Evolutionary conservation across 768 basidiomycete species (phyloP), one percentile per base, ranked within the genome.

Genomic region (Krasilnikovozyma curviuscula): DNA sequence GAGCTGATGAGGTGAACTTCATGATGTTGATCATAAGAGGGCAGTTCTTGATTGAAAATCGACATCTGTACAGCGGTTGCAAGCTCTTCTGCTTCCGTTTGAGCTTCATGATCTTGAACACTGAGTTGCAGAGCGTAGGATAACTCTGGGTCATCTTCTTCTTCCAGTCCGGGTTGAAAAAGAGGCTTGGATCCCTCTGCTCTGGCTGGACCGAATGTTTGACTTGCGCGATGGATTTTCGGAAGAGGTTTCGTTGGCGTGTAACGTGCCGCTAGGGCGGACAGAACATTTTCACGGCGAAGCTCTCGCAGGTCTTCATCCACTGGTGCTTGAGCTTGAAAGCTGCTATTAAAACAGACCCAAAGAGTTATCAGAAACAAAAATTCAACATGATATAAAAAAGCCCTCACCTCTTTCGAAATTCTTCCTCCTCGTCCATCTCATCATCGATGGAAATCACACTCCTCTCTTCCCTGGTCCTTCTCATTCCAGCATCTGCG

Each of bases 301-400:
- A 73, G 75, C 56, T 75, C 72, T 34, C 73, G 72, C 49, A 81
- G 64, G 57, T 83, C 80, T 3, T 72, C 65, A 60, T 83, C 81
- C 21, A 67, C 62, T 3, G 60, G 54, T 19, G 45, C 32, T 18
- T 46, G 24, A 39, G 40, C 12, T 30, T 51, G 29, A 33, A 46
- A 23, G 38, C 56, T 49, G 35, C 3, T 23, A 18, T 19, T 7
- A 16, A 29, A 9, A 7, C 8, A 16, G 6, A n/a, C n/a, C n/a
- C n/a, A n/a, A n/a, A 18, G 35, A 5, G 18, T 37, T n/a, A 18
- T 5, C 5, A 37, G 10, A 4, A 12, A 37, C 23, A 37, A 37
- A 4, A 12, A 37, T 7, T 37, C 35, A 37, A 23, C 23, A 7
- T 37, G 18, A 5, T 10, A 10, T 12, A 23, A 37, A n/a, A 37